Conservation (phyloP, 768 basidiomycete genomes). For the Xerocomellus chrysenteron region DNA sequence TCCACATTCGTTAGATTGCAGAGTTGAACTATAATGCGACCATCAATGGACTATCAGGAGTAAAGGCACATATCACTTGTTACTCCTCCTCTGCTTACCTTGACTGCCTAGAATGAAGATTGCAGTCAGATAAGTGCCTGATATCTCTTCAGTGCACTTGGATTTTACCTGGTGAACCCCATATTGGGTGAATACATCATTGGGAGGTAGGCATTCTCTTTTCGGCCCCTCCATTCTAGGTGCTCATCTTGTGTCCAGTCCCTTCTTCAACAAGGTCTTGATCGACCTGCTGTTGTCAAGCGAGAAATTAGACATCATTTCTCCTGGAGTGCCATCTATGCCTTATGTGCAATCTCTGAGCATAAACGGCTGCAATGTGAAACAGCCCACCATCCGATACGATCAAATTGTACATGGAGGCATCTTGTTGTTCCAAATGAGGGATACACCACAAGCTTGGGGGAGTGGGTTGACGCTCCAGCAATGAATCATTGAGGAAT, state of each 20-base stretch:
- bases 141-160: conserved; percentile 81
- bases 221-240: neutral
- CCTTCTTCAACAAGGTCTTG: conserved; percentile 53
- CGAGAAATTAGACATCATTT: conserved; percentile 47
- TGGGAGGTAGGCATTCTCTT: conserved; percentile 51
- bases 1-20: conserved; percentile 68
- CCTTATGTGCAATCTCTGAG: conserved; percentile 60
- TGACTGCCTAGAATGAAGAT: conserved; percentile 66
- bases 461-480: conserved; percentile 13
- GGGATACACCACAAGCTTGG: conserved; percentile 46
- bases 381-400: conserved; percentile 54
- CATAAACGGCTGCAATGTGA: conserved; percentile 49
- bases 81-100: neutral
- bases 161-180: conserved; percentile 84
- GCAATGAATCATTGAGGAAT: neutral
- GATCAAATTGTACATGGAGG: conserved; percentile 60
- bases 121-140: conserved; percentile 91
- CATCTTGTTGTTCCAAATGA: conserved; percentile 65
- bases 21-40: conserved; percentile 63
- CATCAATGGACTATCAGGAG: conserved; percentile 69
- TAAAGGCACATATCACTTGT: conserved; percentile 29
- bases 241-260: conserved; percentile 26
- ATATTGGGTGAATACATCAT: conserved; percentile 73
- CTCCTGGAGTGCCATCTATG: conserved; percentile 55
- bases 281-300: conserved; percentile 49